phyloP scores from a whole-genome alignment of 2,329 filamentous ascomycete genomes.

The Penicillium sp. region DNA sequence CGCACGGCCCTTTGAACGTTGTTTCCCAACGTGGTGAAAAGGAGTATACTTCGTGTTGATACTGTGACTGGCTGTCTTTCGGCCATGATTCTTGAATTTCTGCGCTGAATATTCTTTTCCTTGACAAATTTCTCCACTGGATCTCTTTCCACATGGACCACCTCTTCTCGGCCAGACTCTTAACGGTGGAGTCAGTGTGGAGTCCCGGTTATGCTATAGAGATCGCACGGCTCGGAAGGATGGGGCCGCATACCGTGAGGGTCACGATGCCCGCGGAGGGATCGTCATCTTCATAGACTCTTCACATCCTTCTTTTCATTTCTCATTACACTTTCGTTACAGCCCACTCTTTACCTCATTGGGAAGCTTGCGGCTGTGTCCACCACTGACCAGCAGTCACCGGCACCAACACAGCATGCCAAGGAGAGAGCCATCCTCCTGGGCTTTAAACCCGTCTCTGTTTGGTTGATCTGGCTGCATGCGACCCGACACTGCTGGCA shows the following conservation, averaged over 20 bases:
- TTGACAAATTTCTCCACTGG: no score
- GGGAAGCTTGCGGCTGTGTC: constrained; percentile 25
- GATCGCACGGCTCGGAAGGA: constrained; percentile 17
- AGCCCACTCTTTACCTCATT: constrained; percentile 1
- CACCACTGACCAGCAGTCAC: constrained; percentile 22
- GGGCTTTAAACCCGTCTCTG: constrained; percentile 21
- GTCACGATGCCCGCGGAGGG: constrained; percentile 8
- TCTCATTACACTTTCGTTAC: background rate
- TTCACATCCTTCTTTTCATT: constrained; percentile 1
- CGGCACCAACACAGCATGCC: constrained; percentile 31
- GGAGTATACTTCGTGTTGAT: no score
- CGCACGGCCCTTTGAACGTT: constrained; percentile 9
- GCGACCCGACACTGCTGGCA: constrained; percentile 18
- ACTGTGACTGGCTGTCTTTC: no score
- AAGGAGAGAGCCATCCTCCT: constrained; percentile 31
- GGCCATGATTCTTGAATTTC: no score
- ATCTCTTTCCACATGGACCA: no score
- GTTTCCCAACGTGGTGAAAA: background rate
- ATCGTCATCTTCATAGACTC: constrained; percentile 3
- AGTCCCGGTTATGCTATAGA: constrained; percentile 15
- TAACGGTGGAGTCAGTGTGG: constrained; percentile 13
- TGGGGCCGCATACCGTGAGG: constrained; percentile 10
- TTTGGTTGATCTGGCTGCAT: constrained; percentile 13
- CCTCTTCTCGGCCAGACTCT: no score
- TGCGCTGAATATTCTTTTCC: no score